phyloP scores from a whole-genome alignment of 208 protist genomes.

The Leishmania tarentolae region DNA sequence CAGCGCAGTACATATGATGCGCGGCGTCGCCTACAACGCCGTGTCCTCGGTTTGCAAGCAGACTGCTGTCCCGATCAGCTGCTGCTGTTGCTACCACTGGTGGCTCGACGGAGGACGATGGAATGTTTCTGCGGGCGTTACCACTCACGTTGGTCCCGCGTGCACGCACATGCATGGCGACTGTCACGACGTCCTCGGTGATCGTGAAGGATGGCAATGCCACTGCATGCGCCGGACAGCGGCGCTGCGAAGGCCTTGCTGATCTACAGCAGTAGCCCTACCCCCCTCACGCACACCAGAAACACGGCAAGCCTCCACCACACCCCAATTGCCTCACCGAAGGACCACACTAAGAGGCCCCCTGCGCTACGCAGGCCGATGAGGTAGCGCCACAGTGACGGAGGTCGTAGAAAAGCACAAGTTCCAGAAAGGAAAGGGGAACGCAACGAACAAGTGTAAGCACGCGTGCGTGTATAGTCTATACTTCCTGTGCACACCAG shows the following conservation, averaged over 20 bases:
- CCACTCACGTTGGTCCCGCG: constrained; percentile 1
- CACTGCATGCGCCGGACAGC: neutral
- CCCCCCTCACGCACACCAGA: neutral
- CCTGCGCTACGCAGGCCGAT: neutral
- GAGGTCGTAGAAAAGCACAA: neutral
- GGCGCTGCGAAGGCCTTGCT: neutral
- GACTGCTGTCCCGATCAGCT: neutral
- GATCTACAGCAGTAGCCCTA: neutral
- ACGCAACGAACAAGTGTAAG: neutral
- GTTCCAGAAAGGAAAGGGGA: neutral
- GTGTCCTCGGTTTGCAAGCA: neutral
- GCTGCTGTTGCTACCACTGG: neutral
- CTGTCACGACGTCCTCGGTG: neutral
- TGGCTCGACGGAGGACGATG: neutral
- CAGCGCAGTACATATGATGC: constrained; percentile 1
- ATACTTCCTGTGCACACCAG: neutral
- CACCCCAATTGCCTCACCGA: neutral
- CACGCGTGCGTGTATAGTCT: constrained; percentile 5
- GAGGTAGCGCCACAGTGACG: neutral
- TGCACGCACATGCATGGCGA: neutral
- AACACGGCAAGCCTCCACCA: neutral
- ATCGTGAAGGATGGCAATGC: neutral
- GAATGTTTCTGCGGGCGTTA: neutral
- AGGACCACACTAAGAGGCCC: neutral
- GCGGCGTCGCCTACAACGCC: neutral